Evolutionary conservation across 306 rosid genomes (phyloP), one percentile per base, ranked within the genome.

Genomic region (Medicago arabica): DNA sequence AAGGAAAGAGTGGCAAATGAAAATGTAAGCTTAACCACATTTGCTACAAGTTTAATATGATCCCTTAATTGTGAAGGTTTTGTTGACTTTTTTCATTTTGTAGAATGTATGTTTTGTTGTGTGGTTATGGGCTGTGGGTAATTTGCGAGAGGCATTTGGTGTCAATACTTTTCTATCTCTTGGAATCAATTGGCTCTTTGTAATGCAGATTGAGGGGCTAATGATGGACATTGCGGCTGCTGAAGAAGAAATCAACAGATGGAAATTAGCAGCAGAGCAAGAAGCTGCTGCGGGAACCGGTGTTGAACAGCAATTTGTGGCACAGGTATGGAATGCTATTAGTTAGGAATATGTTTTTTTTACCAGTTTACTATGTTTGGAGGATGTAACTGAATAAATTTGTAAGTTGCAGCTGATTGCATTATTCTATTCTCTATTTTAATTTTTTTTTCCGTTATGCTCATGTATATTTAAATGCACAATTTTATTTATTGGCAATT

Each of bases 241-340:
- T 67, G 99, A 92, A 87, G 99, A 96, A 84, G 99, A 96, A 85
- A 96, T 96, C 73, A 83, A 88, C 79, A 89, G 99, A 84, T 96
- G 98, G 99, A 96, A 90, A 89, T 83, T 84, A 53, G 99, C 99
- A 49, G 99, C 99, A 64, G 98, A 92, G 88, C 93, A 96, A 84
- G 98, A 96, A 89, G 99, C 99, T 62, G 99, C 92, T 82, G 99
- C 99, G 7, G 99, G 99, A 69, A 88, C 82, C 77, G 96, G 90
- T 25, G 89, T 96, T 60, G 99, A 96, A 77, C 97, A 92, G 74
- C 98, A 96, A 80, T 92, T 88, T 84, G 69, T 88, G 67, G 90
- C 88, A 44, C 91, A 92, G 98, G 99, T 96, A 87, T 75, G 76
- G 96, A 87, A 82, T 75, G 75, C 63, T 77, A 65, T 59, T 55